These are phyloP conservation scores for Aaosphaeria pasadenensis DNA, from an alignment of 2,329 filamentous ascomycete species.

Conservation along the genomic window DNA sequence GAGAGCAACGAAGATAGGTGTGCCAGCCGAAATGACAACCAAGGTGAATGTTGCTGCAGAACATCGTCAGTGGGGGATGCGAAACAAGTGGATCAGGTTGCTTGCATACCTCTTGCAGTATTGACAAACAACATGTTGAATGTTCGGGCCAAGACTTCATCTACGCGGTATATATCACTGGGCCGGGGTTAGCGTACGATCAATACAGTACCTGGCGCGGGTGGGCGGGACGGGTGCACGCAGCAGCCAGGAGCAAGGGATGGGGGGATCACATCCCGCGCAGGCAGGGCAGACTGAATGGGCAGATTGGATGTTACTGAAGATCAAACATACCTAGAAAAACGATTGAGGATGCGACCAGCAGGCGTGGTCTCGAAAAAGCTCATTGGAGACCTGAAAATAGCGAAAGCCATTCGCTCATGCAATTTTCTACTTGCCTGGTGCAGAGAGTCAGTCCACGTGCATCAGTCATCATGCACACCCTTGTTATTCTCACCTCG, in stretches of 20 bases:
- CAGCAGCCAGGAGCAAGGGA: not conserved
- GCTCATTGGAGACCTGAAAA: constrained; percentile 96
- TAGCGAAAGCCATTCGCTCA: constrained; percentile 94
- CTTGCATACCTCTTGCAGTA: constrained; percentile 45
- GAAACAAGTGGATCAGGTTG: not conserved
- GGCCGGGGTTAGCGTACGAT: constrained; percentile 15
- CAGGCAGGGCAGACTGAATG: no score
- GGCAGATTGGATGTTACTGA: no score
- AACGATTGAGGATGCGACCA: constrained; percentile 93
- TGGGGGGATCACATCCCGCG: not conserved
- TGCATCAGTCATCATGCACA: constrained; percentile 8
- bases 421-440: constrained; percentile 92
- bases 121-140: constrained; percentile 82
- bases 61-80: constrained; percentile 11
- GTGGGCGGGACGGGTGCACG: not conserved
- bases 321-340: constrained; percentile 68
- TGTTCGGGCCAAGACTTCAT: constrained; percentile 90
- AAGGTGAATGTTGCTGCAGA: constrained; percentile 69
- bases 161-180: constrained; percentile 76
- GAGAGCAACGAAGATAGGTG: constrained; percentile 74
- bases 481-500: constrained; percentile 61
- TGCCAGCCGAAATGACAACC: constrained; percentile 76
- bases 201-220: not conserved
- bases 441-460: constrained; percentile 19
- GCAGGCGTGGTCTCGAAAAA: constrained; percentile 98